These are phyloP conservation scores for Monosporozyma unispora DNA, from an alignment of 805 yeast genomes.

Conservation along the genomic window DNA sequence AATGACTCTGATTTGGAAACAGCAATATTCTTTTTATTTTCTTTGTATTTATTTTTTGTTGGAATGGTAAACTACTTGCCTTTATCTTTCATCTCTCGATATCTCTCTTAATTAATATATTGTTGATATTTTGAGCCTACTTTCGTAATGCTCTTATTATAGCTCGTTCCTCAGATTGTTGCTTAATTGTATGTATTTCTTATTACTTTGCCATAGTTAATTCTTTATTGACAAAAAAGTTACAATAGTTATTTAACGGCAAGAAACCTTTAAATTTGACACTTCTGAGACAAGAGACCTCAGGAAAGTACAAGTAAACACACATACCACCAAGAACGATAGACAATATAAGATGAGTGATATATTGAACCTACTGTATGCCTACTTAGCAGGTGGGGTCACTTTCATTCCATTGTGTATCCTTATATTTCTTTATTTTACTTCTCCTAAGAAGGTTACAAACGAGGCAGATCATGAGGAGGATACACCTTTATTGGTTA, in stretches of 20 bases:
- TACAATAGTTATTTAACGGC: not conserved
- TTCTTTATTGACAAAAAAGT: not conserved
- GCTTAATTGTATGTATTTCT: not conserved
- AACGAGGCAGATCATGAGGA: slow-evolving; percentile 15
- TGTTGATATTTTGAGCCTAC: no score
- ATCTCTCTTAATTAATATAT: no score
- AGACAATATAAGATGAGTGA: slow-evolving; percentile 9
- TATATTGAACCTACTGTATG: slow-evolving; percentile 27
- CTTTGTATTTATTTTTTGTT: not conserved
- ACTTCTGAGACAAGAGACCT: not conserved
- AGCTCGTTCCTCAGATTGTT: no score
- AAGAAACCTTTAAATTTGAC: not conserved
- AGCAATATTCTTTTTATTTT: not conserved
- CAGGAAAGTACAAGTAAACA: not conserved
- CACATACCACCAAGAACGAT: not conserved
- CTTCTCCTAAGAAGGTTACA: not conserved
- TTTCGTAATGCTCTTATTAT: no score
- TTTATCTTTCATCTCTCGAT: no score
- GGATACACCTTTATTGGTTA: slow-evolving; percentile 6
- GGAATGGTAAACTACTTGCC: not conserved
- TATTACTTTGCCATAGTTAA: not conserved
- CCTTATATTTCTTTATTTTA: slow-evolving; percentile 30
- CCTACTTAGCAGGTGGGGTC: slow-evolving; percentile 69
- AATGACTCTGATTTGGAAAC: slow-evolving; percentile 31
- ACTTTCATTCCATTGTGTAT: slow-evolving; percentile 60